These are phyloP conservation scores for Monilinia fructicola DNA, from an alignment of 2,329 filamentous ascomycete species.

Conservation along the genomic window DNA sequence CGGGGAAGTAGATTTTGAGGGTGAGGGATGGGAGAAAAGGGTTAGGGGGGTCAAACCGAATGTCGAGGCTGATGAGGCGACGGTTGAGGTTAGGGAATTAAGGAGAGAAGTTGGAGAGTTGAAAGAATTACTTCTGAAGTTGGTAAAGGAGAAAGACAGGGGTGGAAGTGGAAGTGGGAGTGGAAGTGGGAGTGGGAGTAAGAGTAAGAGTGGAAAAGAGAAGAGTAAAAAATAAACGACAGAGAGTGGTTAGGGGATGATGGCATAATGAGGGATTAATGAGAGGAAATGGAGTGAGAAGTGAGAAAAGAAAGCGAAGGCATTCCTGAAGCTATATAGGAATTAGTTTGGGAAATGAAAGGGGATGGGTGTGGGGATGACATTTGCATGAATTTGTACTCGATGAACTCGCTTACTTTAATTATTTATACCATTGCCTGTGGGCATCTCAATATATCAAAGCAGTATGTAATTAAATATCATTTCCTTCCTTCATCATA, in stretches of 20 bases:
- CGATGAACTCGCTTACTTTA: not conserved
- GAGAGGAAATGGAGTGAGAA: too few relatives aligned
- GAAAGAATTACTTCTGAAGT: constrained; percentile 43
- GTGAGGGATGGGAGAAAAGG: constrained; percentile 80
- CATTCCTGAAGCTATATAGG: not conserved
- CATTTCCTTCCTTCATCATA: too few relatives aligned
- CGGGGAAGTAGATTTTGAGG: constrained; percentile 72
- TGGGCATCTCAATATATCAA: too few relatives aligned
- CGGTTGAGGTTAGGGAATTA: constrained; percentile 65
- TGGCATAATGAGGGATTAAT: not conserved
- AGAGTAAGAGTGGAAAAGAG: not conserved
- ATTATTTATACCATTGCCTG: not conserved
- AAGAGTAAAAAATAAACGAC: too few relatives aligned
- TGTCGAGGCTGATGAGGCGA: constrained; percentile 73
- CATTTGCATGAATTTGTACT: not conserved
- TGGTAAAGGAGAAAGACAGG: constrained; percentile 30
- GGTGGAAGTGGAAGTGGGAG: not conserved
- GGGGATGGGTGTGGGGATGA: too few relatives aligned
- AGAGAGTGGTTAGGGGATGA: not conserved
- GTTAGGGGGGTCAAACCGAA: constrained; percentile 77
- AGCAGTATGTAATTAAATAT: too few relatives aligned
- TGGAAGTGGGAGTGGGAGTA: not conserved
- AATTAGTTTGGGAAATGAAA: too few relatives aligned
- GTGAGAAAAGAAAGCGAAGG: not conserved
- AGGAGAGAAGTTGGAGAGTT: constrained; percentile 58